A percentile compares a stretch with the other conserved stretches of the same genome.
Conservation (phyloP, 2,329 filamentous ascomycete species). For the Fusarium oligoseptatum region DNA sequence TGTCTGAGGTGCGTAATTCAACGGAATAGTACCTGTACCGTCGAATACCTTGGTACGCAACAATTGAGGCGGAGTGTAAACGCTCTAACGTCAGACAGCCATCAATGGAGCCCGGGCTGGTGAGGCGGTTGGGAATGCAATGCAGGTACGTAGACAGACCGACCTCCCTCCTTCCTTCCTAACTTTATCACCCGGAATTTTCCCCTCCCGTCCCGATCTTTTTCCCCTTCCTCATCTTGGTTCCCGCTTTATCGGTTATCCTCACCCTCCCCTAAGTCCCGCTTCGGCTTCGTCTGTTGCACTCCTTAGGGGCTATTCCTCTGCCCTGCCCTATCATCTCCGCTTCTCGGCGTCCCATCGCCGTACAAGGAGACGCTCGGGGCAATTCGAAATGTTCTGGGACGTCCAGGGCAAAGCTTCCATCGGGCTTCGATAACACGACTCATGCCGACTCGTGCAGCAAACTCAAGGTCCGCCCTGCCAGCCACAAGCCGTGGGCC, state of each 20-base stretch:
- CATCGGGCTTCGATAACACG: slow-evolving; percentile 48
- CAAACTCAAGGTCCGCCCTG: slow-evolving; percentile 25
- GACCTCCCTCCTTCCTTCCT: not conserved
- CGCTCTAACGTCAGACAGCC: not conserved
- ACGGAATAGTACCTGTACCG: not conserved
- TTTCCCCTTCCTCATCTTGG: slow-evolving; percentile 8
- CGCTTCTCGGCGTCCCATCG: slow-evolving; percentile 40
- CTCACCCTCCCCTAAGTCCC: slow-evolving; percentile 7
- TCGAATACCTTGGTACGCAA: not conserved
- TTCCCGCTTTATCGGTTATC: slow-evolving; percentile 3
- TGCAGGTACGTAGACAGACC: slow-evolving; percentile 15
- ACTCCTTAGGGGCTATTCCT: slow-evolving; percentile 1
- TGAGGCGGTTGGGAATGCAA: slow-evolving; percentile 4
- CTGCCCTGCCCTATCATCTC: slow-evolving; percentile 10
- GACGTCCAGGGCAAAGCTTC: slow-evolving; percentile 44
- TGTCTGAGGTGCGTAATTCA: not conserved
- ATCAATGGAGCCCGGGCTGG: not conserved
- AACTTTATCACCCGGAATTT: slow-evolving; percentile 13
- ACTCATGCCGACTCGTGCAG: slow-evolving; percentile 43
- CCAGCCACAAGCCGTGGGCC: slow-evolving; percentile 37
- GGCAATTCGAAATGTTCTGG: slow-evolving; percentile 20
- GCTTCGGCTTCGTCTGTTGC: slow-evolving; percentile 7
- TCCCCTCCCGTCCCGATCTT: slow-evolving; percentile 19
- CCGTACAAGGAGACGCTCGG: slow-evolving; percentile 32
- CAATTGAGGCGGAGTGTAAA: not conserved